Evolutionary conservation across 2,329 filamentous ascomycete genomes (phyloP).

Genomic region (Helminthosporium solani): DNA sequence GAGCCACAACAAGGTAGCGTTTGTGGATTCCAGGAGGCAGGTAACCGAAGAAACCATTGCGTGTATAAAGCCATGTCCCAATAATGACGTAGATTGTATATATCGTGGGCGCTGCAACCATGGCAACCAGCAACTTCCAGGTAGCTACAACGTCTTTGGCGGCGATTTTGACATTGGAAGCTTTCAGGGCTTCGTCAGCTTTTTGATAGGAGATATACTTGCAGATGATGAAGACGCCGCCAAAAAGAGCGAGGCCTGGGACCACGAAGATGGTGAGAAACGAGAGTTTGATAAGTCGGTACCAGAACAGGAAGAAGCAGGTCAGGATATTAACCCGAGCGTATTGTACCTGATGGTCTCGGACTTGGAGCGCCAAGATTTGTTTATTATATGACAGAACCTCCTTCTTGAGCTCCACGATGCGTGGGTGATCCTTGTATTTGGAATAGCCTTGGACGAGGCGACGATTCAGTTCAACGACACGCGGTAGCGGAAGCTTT

Average conservation of each 20-base stretch:
- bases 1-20: slow-evolving; percentile 60
- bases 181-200: slow-evolving; percentile 41
- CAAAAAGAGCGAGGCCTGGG: slow-evolving; percentile 83
- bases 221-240: slow-evolving; percentile 45
- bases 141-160: slow-evolving; percentile 45
- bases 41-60: slow-evolving; percentile 77
- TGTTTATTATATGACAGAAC: slow-evolving; percentile 86
- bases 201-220: slow-evolving; percentile 43
- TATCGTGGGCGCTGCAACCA: slow-evolving; percentile 38
- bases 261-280: slow-evolving; percentile 78
- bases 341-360: slow-evolving; percentile 93
- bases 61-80: slow-evolving; percentile 35
- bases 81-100: slow-evolving; percentile 37
- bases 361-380: slow-evolving; percentile 79
- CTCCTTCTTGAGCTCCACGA: slow-evolving; percentile 70
- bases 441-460: slow-evolving; percentile 88
- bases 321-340: slow-evolving; percentile 76
- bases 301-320: slow-evolving; percentile 75
- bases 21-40: slow-evolving; percentile 78
- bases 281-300: slow-evolving; percentile 74
- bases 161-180: slow-evolving; percentile 44
- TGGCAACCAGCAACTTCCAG: slow-evolving; percentile 45
- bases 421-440: slow-evolving; percentile 87
- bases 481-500: slow-evolving; percentile 86
- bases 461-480: slow-evolving; percentile 90